Evolutionary conservation across 2,329 filamentous ascomycete genomes (phyloP).

Genomic region (Orbilia brochopaga): DNA sequence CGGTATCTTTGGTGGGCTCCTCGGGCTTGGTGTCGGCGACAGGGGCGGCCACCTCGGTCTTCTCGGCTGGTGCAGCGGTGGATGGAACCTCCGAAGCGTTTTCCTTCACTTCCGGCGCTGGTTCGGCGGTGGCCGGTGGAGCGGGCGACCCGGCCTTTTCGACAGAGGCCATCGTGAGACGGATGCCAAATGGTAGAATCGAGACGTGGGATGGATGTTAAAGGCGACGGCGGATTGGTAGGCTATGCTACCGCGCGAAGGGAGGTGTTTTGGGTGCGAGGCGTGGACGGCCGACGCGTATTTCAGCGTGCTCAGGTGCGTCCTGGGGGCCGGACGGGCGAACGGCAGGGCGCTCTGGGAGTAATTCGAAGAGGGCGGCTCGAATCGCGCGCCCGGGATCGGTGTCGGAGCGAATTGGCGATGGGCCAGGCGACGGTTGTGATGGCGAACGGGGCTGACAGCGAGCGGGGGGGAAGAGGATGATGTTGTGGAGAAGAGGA

Average conservation of each 20-base stretch:
- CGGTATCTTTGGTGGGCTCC: conserved; percentile 27
- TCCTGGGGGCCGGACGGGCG: conserved; percentile 22
- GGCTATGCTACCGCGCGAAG: not conserved
- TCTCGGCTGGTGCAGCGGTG: conserved; percentile 48
- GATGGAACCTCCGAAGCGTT: conserved; percentile 46
- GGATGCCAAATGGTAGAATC: conserved; percentile 11
- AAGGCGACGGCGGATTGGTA: not conserved
- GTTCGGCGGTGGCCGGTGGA: conserved; percentile 44
- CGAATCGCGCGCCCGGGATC: conserved; percentile 45
- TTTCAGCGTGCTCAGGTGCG: conserved; percentile 44
- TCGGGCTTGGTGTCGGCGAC: conserved; percentile 34
- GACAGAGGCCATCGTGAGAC: conserved; percentile 29
- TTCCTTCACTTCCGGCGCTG: conserved; percentile 44
- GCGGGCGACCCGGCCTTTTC: conserved; percentile 42
- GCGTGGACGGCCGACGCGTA: conserved; percentile 43
- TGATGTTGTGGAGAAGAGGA: conserved; percentile 30
- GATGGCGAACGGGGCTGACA: conserved; percentile 11
- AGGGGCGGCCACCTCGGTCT: conserved; percentile 44
- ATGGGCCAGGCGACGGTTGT: conserved; percentile 28
- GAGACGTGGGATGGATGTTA: not conserved
- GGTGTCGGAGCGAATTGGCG: conserved; percentile 12
- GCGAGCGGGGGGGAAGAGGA: conserved; percentile 14
- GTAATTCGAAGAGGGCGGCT: conserved; percentile 33
- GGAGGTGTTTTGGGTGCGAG: conserved; percentile 20
- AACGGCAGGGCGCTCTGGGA: conserved; percentile 8